Conservation (phyloP, 441 rosid species). For the Adansonia grandidieri region DNA sequence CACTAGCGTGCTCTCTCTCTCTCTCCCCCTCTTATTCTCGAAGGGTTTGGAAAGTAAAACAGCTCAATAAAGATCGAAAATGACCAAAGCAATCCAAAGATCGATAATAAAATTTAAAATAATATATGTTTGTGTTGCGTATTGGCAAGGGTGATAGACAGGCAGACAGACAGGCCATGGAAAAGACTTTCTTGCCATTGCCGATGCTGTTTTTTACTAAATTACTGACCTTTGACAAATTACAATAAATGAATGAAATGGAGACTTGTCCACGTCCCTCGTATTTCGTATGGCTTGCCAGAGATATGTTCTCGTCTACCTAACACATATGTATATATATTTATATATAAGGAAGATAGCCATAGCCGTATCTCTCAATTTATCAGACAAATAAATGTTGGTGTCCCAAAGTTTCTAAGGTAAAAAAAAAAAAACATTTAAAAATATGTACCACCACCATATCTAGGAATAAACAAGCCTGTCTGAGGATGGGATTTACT, state of each 20-base stretch:
- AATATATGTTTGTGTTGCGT: not conserved
- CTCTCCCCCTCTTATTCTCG: not conserved
- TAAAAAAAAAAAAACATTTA: no score
- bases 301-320: not conserved
- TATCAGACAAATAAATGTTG: not conserved
- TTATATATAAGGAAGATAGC: no score
- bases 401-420: no score
- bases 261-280: not conserved
- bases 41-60: not conserved
- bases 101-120: no score
- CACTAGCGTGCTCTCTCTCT: not conserved
- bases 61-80: not conserved
- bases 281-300: not conserved
- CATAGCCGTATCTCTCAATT: not conserved
- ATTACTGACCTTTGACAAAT: not conserved
- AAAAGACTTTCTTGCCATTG: not conserved
- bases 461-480: slow-evolving; percentile 40
- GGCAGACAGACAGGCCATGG: not conserved
- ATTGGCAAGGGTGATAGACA: not conserved
- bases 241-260: no score
- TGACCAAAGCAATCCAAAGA: not conserved
- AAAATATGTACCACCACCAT: slow-evolving; percentile 43
- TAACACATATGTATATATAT: no score
- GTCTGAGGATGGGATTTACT: no score
- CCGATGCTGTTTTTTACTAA: not conserved